Base-by-base conservation (phyloP, 2,329 filamentous ascomycete species). In the Fusarium hostae region DNA sequence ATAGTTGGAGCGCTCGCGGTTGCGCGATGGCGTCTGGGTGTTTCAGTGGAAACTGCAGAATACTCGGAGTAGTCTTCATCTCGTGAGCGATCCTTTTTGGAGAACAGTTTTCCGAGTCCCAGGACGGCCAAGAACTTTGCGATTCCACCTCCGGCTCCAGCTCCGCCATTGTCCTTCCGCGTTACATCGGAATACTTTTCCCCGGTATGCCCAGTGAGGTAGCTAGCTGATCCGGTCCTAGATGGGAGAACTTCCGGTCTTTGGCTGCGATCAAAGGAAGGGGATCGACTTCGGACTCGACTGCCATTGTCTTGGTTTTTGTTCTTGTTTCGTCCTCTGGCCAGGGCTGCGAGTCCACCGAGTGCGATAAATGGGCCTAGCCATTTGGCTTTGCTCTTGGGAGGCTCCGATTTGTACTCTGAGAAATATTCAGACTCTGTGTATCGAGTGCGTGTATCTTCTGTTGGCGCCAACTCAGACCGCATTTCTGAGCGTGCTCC, bases 61-160 rank as follows among this genome's bases (percentile, higher is more conserved):
- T 90, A 90, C 65, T 88, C 88, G 10, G 89, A 90, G 73, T 90
- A 90, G 62, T 88, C 88, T 50, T 91, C 88, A 52, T 90, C 88
- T 26, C 84, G 81, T 43, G 80, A 80, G 41, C 80, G 81, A 32
- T 86, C 82, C 59, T 86, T 85, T 61, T 86, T 84, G 67, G 88
- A 87, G 76, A 87, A 86, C 54, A 89, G 80, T 34, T 88, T 88
- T 22, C 87, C 89, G 11, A 87, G 90, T 22, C 91, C 92, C 12
- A 73, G 45, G 3, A 91, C 79, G 9, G 87, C 83, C 4, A 94
- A 66, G 57, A 87, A 88, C 75, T 87, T 87, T 79, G 89, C 87
- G 72, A 92, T 86, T 12, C 90, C 89, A 22, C 87, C 86, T 7
- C 83, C 82, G 40, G 82, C 79, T 63, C 77, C 58, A 13, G 63